phyloP scores from a whole-genome alignment of 1,284 basidiomycete genomes.

The Lentinula novae-zelandiae region DNA sequence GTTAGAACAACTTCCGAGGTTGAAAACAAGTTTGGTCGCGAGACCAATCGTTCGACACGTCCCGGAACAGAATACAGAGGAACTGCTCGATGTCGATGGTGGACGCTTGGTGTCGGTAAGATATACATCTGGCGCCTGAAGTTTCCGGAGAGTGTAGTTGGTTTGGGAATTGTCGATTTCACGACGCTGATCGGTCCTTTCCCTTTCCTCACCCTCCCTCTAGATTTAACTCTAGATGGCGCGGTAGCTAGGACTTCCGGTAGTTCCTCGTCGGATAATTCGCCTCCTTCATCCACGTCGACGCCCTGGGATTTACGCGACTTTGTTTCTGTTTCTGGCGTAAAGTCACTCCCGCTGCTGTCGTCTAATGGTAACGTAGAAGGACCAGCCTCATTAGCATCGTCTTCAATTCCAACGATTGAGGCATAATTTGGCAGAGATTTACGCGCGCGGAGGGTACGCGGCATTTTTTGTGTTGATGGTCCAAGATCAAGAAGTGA shows the following conservation, averaged over 20 bases:
- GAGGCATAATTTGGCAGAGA: conserved; percentile 33
- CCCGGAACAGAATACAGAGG: conserved; percentile 49
- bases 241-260: background rate
- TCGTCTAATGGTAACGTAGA: conserved; percentile 23
- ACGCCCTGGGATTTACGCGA: conserved; percentile 13
- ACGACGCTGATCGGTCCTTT: conserved; percentile 12
- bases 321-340: conserved; percentile 20
- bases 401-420: conserved; percentile 26
- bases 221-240: background rate
- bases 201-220: conserved; percentile 4
- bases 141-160: conserved; percentile 10
- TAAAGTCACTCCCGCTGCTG: conserved; percentile 33
- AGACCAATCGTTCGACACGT: conserved; percentile 52
- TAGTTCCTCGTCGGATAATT: conserved; percentile 14
- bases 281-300: conserved; percentile 16
- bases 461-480: conserved; percentile 28
- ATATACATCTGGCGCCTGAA: conserved; percentile 46
- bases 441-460: conserved; percentile 39
- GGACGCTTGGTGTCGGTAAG: conserved; percentile 54
- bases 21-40: conserved; percentile 45
- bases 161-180: conserved; percentile 6
- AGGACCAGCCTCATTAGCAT: conserved; percentile 16
- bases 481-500: background rate
- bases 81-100: conserved; percentile 65
- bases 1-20: conserved; percentile 28